Conservation (phyloP, 352 stramenopile species). For the Globisporangium cederbergense region DNA sequence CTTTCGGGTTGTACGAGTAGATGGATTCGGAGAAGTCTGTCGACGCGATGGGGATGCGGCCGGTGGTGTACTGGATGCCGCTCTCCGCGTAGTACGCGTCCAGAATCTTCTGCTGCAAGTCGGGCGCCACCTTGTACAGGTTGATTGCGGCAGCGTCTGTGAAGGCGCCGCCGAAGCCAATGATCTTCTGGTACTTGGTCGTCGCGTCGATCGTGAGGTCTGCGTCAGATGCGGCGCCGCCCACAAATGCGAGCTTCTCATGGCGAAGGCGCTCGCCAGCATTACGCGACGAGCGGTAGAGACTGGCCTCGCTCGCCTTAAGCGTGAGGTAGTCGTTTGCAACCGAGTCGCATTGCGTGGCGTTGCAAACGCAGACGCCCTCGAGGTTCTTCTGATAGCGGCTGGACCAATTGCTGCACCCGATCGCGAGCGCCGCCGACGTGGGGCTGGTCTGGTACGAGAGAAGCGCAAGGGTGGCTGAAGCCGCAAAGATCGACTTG, state of each 20-base stretch:
- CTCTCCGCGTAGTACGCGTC: constrained; percentile 68
- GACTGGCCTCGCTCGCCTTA: constrained; percentile 30
- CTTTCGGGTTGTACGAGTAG: constrained; percentile 82
- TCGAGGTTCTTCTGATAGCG: constrained; percentile 43
- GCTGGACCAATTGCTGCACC: constrained; percentile 43
- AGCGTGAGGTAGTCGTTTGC: constrained; percentile 45
- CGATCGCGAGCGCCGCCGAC: constrained; percentile 12
- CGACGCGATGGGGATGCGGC: constrained; percentile 76
- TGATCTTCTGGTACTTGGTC: constrained; percentile 70
- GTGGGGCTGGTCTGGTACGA: not conserved
- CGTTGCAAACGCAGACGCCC: constrained; percentile 54
- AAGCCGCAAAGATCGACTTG: constrained; percentile 5
- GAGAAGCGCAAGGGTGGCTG: not conserved
- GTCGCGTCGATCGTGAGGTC: constrained; percentile 48
- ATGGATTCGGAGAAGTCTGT: constrained; percentile 82
- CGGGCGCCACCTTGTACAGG: constrained; percentile 54
- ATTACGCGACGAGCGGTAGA: constrained; percentile 43
- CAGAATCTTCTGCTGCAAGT: constrained; percentile 61
- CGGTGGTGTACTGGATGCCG: constrained; percentile 79
- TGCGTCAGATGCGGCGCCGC: constrained; percentile 22
- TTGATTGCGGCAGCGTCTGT: constrained; percentile 82
- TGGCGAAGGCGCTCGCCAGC: constrained; percentile 47
- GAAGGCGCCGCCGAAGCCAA: constrained; percentile 88
- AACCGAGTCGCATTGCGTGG: constrained; percentile 47
- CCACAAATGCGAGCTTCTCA: constrained; percentile 27